Conservation (phyloP, 768 basidiomycete genomes). For the Leccinum boreale region DNA sequence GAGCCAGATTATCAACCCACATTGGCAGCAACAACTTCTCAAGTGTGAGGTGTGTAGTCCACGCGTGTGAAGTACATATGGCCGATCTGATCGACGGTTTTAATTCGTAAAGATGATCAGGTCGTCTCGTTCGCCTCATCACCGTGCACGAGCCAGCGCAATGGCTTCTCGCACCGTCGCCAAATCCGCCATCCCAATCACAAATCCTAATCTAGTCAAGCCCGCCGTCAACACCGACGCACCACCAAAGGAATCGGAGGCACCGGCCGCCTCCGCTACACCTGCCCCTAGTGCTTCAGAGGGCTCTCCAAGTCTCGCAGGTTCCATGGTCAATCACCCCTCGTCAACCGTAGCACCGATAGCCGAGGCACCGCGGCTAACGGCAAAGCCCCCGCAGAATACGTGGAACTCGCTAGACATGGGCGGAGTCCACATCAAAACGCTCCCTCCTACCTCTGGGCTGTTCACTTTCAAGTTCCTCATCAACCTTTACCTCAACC, state of each 20-base stretch:
- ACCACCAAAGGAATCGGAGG: slow-evolving; percentile 28
- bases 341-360: slow-evolving; percentile 76
- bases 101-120: slow-evolving; percentile 65
- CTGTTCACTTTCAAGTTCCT: slow-evolving; percentile 90
- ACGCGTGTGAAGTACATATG: slow-evolving; percentile 14
- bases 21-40: slow-evolving; percentile 92
- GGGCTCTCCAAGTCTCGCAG: slow-evolving; percentile 33
- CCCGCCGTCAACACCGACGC: slow-evolving; percentile 32
- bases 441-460: slow-evolving; percentile 71
- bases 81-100: slow-evolving; percentile 18
- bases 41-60: slow-evolving; percentile 81
- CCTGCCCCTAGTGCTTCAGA: slow-evolving; percentile 33
- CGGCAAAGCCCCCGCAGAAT: slow-evolving; percentile 66
- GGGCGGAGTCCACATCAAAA: slow-evolving; percentile 93
- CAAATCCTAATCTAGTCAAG: slow-evolving; percentile 78
- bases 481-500: slow-evolving; percentile 92
- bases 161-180: slow-evolving; percentile 86
- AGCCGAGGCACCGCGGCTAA: slow-evolving; percentile 62
- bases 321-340: slow-evolving; percentile 52
- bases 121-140: slow-evolving; percentile 83
- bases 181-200: slow-evolving; percentile 87
- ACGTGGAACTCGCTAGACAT: slow-evolving; percentile 93
- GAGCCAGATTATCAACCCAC: slow-evolving; percentile 68
- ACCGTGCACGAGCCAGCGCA: slow-evolving; percentile 92
- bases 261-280: slow-evolving; percentile 27